phyloP scores from a whole-genome alignment of 2,329 filamentous ascomycete species.

The Sphaerulina vaccinii region DNA sequence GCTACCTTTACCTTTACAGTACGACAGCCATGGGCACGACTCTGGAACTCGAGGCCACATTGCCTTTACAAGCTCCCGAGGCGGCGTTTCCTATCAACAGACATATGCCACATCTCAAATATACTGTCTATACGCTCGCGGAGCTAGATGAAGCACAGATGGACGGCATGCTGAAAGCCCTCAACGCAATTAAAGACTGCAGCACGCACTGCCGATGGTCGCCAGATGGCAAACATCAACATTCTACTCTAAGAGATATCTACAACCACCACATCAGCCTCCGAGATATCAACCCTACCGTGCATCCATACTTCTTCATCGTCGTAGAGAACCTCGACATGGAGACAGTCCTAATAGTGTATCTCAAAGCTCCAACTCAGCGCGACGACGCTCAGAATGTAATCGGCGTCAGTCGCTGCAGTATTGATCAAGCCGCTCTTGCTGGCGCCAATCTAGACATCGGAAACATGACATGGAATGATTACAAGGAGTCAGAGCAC shows the following conservation, averaged over 20 bases:
- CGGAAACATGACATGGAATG: neutral
- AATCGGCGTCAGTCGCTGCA: neutral
- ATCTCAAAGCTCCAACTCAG: neutral
- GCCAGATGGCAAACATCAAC: neutral
- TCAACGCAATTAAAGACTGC: neutral
- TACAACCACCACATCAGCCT: neutral
- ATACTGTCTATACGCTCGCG: neutral
- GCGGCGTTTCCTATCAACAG: neutral
- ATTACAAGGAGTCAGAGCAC: neutral
- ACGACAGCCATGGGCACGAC: no score
- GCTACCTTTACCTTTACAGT: no score
- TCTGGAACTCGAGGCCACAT: neutral
- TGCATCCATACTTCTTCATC: neutral
- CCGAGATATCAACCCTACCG: neutral
- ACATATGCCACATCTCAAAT: neutral
- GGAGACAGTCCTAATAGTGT: neutral
- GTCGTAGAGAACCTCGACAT: neutral
- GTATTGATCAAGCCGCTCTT: neutral
- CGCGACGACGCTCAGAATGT: neutral
- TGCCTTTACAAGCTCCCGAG: neutral
- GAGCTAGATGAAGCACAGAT: neutral
- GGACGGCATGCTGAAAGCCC: neutral
- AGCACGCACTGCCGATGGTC: neutral
- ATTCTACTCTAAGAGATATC: neutral
- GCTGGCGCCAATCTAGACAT: neutral